phyloP scores from a whole-genome alignment of 1,284 basidiomycete genomes.

The Phylloboletellus chloephorus region DNA sequence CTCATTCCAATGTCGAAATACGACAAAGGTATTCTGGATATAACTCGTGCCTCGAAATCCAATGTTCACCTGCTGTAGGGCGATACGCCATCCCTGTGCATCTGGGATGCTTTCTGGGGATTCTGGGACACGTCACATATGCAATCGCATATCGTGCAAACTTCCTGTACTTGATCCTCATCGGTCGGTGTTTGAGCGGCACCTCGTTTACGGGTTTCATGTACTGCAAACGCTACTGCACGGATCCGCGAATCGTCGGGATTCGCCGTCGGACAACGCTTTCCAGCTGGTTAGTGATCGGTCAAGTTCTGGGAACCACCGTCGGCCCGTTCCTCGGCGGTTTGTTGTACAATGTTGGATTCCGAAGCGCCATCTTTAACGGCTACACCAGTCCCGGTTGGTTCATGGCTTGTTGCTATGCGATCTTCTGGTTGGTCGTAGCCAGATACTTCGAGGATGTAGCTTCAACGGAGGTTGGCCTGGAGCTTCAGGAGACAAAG shows the following conservation, averaged over 20 bases:
- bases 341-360: slow-evolving; percentile 54
- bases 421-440: slow-evolving; percentile 45
- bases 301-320: slow-evolving; percentile 60
- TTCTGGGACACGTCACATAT: slow-evolving; percentile 42
- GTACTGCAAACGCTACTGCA: slow-evolving; percentile 59
- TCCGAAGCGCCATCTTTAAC: slow-evolving; percentile 46
- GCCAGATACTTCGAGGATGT: slow-evolving; percentile 51
- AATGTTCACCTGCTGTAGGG: slow-evolving; percentile 33
- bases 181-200: slow-evolving; percentile 43
- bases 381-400: slow-evolving; percentile 66
- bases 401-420: slow-evolving; percentile 55
- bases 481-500: slow-evolving; percentile 12
- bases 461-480: slow-evolving; percentile 16
- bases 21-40: slow-evolving; percentile 44
- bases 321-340: slow-evolving; percentile 65
- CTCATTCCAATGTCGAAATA: slow-evolving; percentile 53
- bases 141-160: slow-evolving; percentile 42
- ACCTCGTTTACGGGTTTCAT: slow-evolving; percentile 43
- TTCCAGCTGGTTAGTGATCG: slow-evolving; percentile 58
- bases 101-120: slow-evolving; percentile 38
- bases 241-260: slow-evolving; percentile 62
- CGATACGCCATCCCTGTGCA: slow-evolving; percentile 46
- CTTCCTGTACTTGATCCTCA: slow-evolving; percentile 46
- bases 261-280: slow-evolving; percentile 58
- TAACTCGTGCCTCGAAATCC: neutral